Percentiles rank a stretch among this genome's conserved stretches.
Conservation (phyloP, 257 asterid genomes). For the Coffea canephora region DNA sequence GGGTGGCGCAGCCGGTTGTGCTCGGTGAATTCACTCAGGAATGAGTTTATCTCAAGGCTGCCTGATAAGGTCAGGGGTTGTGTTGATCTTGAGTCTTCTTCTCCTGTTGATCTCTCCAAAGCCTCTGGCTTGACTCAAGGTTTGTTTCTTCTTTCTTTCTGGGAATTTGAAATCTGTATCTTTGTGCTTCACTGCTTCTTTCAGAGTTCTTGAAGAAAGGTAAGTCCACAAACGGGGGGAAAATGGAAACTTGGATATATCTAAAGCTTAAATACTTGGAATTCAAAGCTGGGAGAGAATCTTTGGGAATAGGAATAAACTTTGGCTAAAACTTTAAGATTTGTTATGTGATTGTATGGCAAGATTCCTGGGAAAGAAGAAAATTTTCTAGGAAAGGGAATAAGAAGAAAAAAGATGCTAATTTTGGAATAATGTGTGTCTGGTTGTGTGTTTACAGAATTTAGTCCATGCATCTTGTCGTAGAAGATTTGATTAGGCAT, state of each 20-base stretch:
- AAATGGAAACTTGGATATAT: no score
- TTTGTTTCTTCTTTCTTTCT: conserved; percentile 1
- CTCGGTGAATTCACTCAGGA: conserved; percentile 60
- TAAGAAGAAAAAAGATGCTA: background rate
- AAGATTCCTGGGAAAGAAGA: background rate
- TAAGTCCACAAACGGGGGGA: background rate
- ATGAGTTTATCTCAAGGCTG: conserved; percentile 53
- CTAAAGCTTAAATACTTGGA: background rate
- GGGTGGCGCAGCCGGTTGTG: conserved; percentile 55
- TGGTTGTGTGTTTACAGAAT: background rate
- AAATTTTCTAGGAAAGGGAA: background rate
- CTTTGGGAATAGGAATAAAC: no score
- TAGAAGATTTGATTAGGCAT: background rate
- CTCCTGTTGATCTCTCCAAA: conserved; percentile 42
- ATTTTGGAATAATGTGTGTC: background rate
- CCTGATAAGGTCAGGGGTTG: conserved; percentile 66
- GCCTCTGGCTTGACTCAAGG: conserved; percentile 53
- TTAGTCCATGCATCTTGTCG: background rate
- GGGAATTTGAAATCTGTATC: background rate
- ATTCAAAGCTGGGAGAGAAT: no score
- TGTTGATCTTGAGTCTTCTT: conserved; percentile 58
- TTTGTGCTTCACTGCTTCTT: background rate
- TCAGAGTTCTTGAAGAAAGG: background rate
- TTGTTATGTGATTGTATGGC: background rate
- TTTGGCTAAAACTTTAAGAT: background rate